Percentiles rank a stretch among this genome's conserved stretches.
These are phyloP conservation scores for Vitis rotundifolia DNA, from an alignment of 164 flowering plant species.

Conservation along the genomic window DNA sequence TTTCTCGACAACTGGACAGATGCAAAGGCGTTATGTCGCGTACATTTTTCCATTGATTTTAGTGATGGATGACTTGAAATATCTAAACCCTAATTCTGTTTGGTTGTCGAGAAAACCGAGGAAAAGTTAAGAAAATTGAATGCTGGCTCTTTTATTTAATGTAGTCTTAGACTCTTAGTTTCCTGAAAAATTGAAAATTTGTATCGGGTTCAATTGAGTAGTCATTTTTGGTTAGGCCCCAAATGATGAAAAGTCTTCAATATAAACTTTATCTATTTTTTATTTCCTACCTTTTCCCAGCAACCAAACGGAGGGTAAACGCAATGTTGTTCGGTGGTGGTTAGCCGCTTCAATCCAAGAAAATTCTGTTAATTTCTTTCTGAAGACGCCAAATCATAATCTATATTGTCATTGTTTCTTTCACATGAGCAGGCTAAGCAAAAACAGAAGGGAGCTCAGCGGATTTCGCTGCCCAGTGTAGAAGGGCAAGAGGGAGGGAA, in stretches of 20 bases:
- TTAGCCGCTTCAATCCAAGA: background rate
- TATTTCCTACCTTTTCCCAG: background rate
- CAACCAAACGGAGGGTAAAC: background rate
- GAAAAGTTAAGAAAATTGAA: background rate
- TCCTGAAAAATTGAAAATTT: background rate
- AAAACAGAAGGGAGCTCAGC: constrained; percentile 64
- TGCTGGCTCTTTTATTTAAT: too few species aligned
- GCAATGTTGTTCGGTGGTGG: background rate
- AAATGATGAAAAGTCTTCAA: too few species aligned
- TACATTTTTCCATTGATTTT: too few species aligned
- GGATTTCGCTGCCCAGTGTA: constrained; percentile 69
- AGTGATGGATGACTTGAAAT: too few species aligned
- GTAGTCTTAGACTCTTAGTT: too few species aligned
- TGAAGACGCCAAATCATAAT: background rate
- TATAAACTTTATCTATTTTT: too few species aligned
- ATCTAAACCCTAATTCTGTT: background rate
- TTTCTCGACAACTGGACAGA: too few species aligned
- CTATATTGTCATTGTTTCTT: constrained; percentile 1
- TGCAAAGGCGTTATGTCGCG: too few species aligned
- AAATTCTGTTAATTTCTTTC: background rate
- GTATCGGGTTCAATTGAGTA: background rate
- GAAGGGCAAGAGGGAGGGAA: constrained; percentile 80
- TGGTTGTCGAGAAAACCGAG: background rate
- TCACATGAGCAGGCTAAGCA: constrained; percentile 58
- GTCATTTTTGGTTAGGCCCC: too few species aligned